Conservation (phyloP, 129 eudicot species). For the Pulicaria dysenterica region DNA sequence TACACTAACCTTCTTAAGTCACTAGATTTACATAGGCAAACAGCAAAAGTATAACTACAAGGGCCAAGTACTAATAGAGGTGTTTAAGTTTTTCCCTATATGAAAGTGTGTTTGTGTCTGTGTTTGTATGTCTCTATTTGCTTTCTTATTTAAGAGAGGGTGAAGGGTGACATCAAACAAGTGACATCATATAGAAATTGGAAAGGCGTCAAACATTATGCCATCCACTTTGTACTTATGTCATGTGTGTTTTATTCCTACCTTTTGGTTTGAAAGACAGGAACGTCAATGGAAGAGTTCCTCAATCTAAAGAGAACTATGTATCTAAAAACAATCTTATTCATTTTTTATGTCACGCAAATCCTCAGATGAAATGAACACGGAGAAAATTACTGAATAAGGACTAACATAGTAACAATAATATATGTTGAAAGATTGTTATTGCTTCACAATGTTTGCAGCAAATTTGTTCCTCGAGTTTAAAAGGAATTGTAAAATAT, state of each 20-base stretch:
- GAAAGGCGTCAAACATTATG: too few relatives aligned
- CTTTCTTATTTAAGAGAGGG: too few relatives aligned
- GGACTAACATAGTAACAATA: not conserved
- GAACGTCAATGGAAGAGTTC: not conserved
- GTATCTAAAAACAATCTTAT: not conserved
- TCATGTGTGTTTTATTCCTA: not conserved
- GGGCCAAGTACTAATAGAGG: too few relatives aligned
- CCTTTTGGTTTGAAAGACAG: constrained; percentile 1
- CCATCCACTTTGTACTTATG: too few relatives aligned
- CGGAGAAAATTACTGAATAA: constrained; percentile 2
- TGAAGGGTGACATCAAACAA: too few relatives aligned
- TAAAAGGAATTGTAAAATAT: constrained; percentile 1
- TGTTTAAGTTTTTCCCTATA: too few relatives aligned
- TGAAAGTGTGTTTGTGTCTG: too few relatives aligned
- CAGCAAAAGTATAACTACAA: too few relatives aligned
- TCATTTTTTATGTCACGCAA: not conserved
- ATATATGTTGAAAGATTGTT: not conserved
- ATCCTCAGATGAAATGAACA: not conserved
- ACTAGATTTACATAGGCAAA: too few relatives aligned
- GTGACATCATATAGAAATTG: too few relatives aligned
- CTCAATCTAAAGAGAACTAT: not conserved
- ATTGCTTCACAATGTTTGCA: not conserved
- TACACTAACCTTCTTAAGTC: too few relatives aligned
- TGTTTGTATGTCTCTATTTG: too few relatives aligned
- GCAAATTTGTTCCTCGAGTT: not conserved